Evolutionary conservation across 106 monocot genomes (phyloP).

Genomic region (Platanthera zijinensis): DNA sequence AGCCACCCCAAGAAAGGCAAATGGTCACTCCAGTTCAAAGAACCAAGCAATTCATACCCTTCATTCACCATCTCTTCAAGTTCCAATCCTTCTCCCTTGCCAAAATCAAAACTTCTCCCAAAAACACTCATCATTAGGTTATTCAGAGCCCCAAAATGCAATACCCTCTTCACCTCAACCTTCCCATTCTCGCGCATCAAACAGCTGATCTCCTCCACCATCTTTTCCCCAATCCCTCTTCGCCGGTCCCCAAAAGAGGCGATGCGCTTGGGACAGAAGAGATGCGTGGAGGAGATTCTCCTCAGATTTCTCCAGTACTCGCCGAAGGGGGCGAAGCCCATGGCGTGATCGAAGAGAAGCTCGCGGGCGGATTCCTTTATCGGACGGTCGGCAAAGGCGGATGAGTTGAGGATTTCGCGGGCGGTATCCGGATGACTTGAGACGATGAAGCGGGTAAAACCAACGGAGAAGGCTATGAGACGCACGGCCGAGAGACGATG

Average conservation of each 20-base stretch:
- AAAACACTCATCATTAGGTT: conserved; percentile 26
- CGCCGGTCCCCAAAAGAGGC: conserved; percentile 5
- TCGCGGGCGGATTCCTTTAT: conserved; percentile 37
- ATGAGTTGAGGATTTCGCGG: conserved; percentile 23
- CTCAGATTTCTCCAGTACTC: conserved; percentile 31
- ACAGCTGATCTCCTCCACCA: conserved; percentile 10
- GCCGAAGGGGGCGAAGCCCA: conserved; percentile 38
- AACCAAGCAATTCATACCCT: conserved; percentile 26
- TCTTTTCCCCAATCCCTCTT: conserved; percentile 11
- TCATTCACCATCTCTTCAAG: conserved; percentile 12
- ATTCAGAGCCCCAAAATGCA: conserved; percentile 26
- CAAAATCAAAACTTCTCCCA: conserved; percentile 18
- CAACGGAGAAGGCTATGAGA: conserved; percentile 32
- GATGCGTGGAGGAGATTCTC: conserved; percentile 19
- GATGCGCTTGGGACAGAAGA: conserved; percentile 18
- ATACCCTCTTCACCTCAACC: conserved; percentile 19
- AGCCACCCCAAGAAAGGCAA: conserved; percentile 22
- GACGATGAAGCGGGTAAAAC: conserved; percentile 26
- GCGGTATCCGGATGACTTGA: conserved; percentile 29
- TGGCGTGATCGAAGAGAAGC: conserved; percentile 34
- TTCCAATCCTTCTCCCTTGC: conserved; percentile 5
- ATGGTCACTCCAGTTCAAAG: conserved; percentile 26
- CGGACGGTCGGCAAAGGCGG: conserved; percentile 26
- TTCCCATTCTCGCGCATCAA: conserved; percentile 12
- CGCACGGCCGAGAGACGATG: not conserved